These are phyloP conservation scores for Lolium multiflorum DNA, from an alignment of 176 grass and related monocot species.

Conservation along the genomic window DNA sequence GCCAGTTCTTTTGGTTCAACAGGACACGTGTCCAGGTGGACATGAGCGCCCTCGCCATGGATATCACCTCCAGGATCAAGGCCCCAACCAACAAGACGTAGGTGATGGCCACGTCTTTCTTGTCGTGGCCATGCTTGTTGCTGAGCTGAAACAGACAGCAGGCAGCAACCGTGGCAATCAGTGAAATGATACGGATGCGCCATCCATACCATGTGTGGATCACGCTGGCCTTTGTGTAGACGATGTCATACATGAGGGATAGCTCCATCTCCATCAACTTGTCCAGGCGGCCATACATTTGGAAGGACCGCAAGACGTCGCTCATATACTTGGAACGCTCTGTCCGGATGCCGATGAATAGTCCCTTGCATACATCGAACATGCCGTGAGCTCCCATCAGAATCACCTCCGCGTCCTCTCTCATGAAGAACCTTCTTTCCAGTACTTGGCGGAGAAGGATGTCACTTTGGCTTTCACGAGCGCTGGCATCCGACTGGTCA, in stretches of 20 bases:
- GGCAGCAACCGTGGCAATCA: slow-evolving; percentile 12
- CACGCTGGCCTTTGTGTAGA: slow-evolving; percentile 14
- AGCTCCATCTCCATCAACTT: slow-evolving; percentile 39
- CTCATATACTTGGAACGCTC: not conserved
- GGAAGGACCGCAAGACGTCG: not conserved
- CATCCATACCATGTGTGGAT: slow-evolving; percentile 35
- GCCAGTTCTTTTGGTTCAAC: not conserved
- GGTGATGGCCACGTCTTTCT: slow-evolving; percentile 41
- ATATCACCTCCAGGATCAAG: slow-evolving; percentile 38
- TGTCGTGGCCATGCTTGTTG: not conserved
- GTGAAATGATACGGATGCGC: slow-evolving; percentile 30
- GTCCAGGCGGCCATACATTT: not conserved
- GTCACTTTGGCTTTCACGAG: not conserved
- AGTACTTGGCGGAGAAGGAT: not conserved
- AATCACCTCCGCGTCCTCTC: not conserved
- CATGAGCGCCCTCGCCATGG: not conserved
- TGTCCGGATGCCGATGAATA: not conserved
- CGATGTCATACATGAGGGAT: slow-evolving; percentile 37
- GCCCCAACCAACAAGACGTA: slow-evolving; percentile 46
- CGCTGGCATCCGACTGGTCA: not conserved
- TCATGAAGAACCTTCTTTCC: not conserved
- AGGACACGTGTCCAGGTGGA: not conserved
- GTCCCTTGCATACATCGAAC: not conserved
- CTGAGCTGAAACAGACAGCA: slow-evolving; percentile 29
- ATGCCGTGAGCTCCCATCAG: not conserved